Evolutionary conservation across 305 asterid species (phyloP).

Genomic region (Fraxinus baroniana): DNA sequence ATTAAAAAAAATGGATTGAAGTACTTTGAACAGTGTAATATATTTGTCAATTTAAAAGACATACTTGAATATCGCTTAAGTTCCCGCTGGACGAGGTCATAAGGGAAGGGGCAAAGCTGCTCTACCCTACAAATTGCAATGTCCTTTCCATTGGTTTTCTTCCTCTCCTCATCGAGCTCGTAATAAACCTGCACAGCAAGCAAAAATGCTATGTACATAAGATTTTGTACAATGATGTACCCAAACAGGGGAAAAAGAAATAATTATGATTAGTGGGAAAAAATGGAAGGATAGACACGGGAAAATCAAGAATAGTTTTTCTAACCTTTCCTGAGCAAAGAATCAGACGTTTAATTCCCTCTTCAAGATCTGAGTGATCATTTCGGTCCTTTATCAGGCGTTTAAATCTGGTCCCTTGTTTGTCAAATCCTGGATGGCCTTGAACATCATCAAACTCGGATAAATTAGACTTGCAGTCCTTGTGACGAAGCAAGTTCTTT

Average conservation of each 20-base stretch:
- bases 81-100: constrained; percentile 89
- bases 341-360: constrained; percentile 76
- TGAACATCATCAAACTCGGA: constrained; percentile 88
- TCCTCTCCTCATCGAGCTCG: constrained; percentile 85
- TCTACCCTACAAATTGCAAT: constrained; percentile 91
- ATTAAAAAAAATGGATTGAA: background rate
- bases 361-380: constrained; percentile 72
- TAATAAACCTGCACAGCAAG: constrained; percentile 59
- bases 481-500: constrained; percentile 87
- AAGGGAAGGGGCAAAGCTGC: constrained; percentile 96
- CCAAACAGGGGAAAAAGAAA: too few species aligned
- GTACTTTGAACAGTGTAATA: background rate
- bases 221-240: background rate
- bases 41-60: constrained; percentile 16
- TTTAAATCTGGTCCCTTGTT: constrained; percentile 96
- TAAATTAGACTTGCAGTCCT: constrained; percentile 83
- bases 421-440: constrained; percentile 96
- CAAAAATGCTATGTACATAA: background rate
- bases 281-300: background rate
- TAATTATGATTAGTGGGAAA: too few species aligned
- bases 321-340: constrained; percentile 97
- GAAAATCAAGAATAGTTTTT: constrained; percentile 9
- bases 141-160: constrained; percentile 57
- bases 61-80: constrained; percentile 88
- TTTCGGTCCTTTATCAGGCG: constrained; percentile 91